Evolutionary conservation across 2,329 filamentous ascomycete species (phyloP), one percentile per base, ranked within the genome.

Genomic region (Penicillium sp.): DNA sequence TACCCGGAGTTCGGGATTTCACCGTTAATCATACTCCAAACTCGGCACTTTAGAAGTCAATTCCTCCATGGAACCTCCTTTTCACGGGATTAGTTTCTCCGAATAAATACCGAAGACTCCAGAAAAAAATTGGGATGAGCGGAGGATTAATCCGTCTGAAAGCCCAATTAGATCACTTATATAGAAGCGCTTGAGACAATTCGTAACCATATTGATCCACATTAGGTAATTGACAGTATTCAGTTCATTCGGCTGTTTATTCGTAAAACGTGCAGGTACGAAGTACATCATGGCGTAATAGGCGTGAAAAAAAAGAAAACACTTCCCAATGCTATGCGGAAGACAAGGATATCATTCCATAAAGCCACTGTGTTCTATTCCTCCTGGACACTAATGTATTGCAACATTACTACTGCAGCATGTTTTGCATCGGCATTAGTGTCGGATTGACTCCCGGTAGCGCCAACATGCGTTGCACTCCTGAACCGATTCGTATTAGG

Each of bases 31-130:
- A 43, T 48, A 51, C 47, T 55, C 59, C 55, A 55, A 55, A 54
- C 48, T 55, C 63, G 63, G 63, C 58, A 65, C 46, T 63, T 63
- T 52, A 13, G 31, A 27, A 43, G 43, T 45, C 48, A 38, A 43
- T 41, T 58, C 51, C 51, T 53, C 64, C 69, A 66, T 60, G 68
- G 68, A 36, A 65, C 65, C 55, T 68, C 47, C 39, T 46, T 25
- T 31, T n/a, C 33, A 53, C 55, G 53, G 58, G 41, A 60, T 53
- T 57, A 38, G 52, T 65, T 60, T 38, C 44, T 59, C 65, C 64
- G 62, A 66, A 54, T 36, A 60, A 64, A 57, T 63, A 56, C 65
- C 62, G 61, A 60, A 60, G 23, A 27, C 25, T 48, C n/a, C 31
- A 13, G 5, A 43, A 55, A 57, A 36, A 39, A 19, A 3, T 53